phyloP scores from a whole-genome alignment of 148 eudicot species.

The Pouteria glomerata region DNA sequence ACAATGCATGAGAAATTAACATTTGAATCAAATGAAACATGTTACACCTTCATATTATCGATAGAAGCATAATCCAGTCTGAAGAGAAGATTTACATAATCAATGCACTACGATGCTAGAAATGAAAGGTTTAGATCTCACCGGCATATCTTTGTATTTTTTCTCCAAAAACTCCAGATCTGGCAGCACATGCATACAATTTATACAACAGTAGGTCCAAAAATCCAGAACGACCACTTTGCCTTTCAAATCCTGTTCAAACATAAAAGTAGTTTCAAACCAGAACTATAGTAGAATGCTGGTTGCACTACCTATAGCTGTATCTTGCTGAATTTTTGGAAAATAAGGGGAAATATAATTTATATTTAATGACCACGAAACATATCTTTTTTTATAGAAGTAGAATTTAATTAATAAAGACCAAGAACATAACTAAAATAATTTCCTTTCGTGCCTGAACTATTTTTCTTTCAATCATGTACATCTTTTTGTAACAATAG shows the following conservation, averaged over 20 bases:
- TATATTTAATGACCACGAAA: not conserved
- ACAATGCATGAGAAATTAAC: not conserved
- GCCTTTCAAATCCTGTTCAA: constrained; percentile 84
- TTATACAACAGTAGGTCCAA: constrained; percentile 98
- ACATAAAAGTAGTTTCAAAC: constrained; percentile 11
- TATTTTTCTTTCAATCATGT: not conserved
- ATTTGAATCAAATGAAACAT: not conserved
- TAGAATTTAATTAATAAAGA: not conserved
- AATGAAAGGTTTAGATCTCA: constrained; percentile 26
- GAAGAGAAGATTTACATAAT: not conserved
- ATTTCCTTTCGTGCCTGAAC: not conserved
- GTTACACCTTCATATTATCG: not conserved
- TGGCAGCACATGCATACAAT: constrained; percentile 97
- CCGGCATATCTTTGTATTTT: constrained; percentile 90
- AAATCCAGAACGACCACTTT: constrained; percentile 92
- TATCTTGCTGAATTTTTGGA: not conserved
- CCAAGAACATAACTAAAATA: no score
- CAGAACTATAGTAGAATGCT: not conserved
- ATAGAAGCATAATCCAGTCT: not conserved
- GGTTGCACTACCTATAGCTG: not conserved
- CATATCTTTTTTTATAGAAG: not conserved
- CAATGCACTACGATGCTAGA: not conserved
- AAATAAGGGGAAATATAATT: not conserved
- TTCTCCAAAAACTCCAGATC: constrained; percentile 92
- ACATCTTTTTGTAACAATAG: not conserved